phyloP scores from a whole-genome alignment of 345 rosid genomes.

The Gynandropsis gynandra region DNA sequence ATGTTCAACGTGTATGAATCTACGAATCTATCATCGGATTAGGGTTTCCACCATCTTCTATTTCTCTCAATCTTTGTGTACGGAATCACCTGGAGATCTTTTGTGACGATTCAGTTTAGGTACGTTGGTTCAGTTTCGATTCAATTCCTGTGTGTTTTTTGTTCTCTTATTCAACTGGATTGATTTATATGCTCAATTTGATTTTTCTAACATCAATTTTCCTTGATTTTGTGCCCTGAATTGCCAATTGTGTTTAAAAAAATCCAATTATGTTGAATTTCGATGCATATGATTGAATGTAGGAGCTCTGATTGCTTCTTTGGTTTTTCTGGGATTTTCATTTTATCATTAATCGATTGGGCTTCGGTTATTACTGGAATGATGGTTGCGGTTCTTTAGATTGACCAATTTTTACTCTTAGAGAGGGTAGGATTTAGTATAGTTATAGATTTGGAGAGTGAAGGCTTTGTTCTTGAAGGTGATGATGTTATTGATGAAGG shows the following conservation, averaged over 20 bases:
- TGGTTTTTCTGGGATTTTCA: conserved; percentile 27
- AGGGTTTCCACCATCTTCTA: conserved; percentile 39
- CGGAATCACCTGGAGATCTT: conserved; percentile 24
- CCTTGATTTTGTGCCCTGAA: neutral
- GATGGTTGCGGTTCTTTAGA: conserved; percentile 46
- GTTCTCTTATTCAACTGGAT: conserved; percentile 14
- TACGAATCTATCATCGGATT: conserved; percentile 26
- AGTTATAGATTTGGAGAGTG: conserved; percentile 41
- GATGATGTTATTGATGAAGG: conserved; percentile 12
- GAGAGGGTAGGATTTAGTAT: conserved; percentile 10
- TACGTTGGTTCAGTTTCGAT: conserved; percentile 18
- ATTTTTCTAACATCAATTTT: conserved; percentile 11
- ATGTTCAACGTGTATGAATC: conserved; percentile 26
- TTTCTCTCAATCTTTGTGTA: conserved; percentile 22
- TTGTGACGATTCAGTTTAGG: conserved; percentile 29
- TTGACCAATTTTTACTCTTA: conserved; percentile 34
- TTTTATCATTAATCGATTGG: conserved; percentile 18
- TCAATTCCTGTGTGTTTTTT: neutral
- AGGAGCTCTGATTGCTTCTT: conserved; percentile 24
- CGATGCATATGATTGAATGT: conserved; percentile 12
- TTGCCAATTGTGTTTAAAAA: no score
- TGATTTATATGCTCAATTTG: neutral
- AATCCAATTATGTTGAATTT: conserved; percentile 13
- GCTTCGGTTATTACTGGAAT: conserved; percentile 40
- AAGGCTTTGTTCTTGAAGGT: conserved; percentile 33